Evolutionary conservation across 2,329 filamentous ascomycete genomes (phyloP).

Genomic region (Diaporthe sp.): DNA sequence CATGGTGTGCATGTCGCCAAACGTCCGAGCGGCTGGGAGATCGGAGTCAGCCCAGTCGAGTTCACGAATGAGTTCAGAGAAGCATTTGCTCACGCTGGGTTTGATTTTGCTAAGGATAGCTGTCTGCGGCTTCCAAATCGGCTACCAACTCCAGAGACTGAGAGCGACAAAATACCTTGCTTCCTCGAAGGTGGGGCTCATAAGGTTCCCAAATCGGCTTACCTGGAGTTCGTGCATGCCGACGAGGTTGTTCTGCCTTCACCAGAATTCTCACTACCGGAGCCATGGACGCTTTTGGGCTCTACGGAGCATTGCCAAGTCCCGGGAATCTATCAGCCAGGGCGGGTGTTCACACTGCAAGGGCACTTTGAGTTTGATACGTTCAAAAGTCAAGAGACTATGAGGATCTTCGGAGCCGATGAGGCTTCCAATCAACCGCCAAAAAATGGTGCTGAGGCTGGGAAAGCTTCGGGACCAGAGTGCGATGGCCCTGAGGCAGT

Average conservation of each 20-base stretch:
- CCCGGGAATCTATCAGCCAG: slow-evolving; percentile 30
- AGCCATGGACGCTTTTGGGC: slow-evolving; percentile 32
- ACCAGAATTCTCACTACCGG: not conserved
- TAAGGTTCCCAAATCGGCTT: not conserved
- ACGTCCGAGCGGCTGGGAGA: slow-evolving; percentile 30
- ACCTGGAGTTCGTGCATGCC: slow-evolving; percentile 33
- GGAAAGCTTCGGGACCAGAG: not conserved
- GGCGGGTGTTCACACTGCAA: slow-evolving; percentile 33
- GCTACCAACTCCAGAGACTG: slow-evolving; percentile 31
- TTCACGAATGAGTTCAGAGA: slow-evolving; percentile 31
- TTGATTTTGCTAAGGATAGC: too few species aligned
- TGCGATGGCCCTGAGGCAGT: slow-evolving; percentile 19
- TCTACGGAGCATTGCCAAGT: slow-evolving; percentile 33
- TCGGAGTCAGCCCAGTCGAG: slow-evolving; percentile 23
- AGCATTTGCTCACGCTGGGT: not conserved
- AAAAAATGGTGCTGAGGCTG: not conserved
- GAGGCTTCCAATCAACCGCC: not conserved
- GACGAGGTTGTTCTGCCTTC: slow-evolving; percentile 29
- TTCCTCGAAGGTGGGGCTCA: not conserved
- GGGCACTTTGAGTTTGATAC: slow-evolving; percentile 37
- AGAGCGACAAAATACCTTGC: not conserved
- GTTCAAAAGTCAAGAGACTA: slow-evolving; percentile 30
- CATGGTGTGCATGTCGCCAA: slow-evolving; percentile 13
- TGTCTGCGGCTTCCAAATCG: not conserved
- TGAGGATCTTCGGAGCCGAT: slow-evolving; percentile 35